Evolutionary conservation across 768 basidiomycete genomes (phyloP).

Genomic region (Sporobolomyces roseus): DNA sequence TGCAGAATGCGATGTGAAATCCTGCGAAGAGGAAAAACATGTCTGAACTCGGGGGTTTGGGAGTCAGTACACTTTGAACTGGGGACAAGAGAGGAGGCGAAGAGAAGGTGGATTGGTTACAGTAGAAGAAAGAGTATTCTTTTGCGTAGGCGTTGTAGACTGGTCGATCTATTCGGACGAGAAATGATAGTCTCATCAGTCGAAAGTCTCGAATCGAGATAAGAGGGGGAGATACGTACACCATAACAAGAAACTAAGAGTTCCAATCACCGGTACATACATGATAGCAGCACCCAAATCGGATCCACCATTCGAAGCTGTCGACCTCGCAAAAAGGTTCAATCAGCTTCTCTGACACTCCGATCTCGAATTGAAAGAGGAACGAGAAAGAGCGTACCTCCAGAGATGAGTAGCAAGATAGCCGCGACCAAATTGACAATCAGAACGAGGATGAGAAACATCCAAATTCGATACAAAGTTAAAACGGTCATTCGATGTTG

Average conservation of each 20-base stretch:
- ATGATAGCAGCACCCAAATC: slow-evolving; percentile 78
- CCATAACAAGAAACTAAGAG: slow-evolving; percentile 85
- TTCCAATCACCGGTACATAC: slow-evolving; percentile 71
- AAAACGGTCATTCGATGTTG: slow-evolving; percentile 72
- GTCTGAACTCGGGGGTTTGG: slow-evolving; percentile 55
- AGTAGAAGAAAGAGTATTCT: slow-evolving; percentile 81
- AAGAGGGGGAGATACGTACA: slow-evolving; percentile 46
- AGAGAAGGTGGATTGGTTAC: slow-evolving; percentile 54
- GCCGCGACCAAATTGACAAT: slow-evolving; percentile 86
- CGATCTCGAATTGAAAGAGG: not conserved
- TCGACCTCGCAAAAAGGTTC: slow-evolving; percentile 15
- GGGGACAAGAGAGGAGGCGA: slow-evolving; percentile 40
- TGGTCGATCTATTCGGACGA: slow-evolving; percentile 57
- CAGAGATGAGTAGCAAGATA: slow-evolving; percentile 75
- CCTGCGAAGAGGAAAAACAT: slow-evolving; percentile 95
- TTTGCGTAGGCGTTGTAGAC: slow-evolving; percentile 98
- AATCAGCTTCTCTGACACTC: not conserved
- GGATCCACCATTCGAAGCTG: slow-evolving; percentile 56
- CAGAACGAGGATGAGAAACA: slow-evolving; percentile 74
- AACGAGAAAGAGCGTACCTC: slow-evolving; percentile 48
- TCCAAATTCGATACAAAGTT: slow-evolving; percentile 88
- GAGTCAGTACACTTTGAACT: not conserved
- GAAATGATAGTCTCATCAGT: not conserved
- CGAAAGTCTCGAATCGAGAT: not conserved
- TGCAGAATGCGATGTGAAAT: slow-evolving; percentile 85